Percentiles rank a stretch among this genome's conserved stretches.
phyloP scores from a whole-genome alignment of 1,139 yeast genomes.

The Eremothecium coryli region DNA sequence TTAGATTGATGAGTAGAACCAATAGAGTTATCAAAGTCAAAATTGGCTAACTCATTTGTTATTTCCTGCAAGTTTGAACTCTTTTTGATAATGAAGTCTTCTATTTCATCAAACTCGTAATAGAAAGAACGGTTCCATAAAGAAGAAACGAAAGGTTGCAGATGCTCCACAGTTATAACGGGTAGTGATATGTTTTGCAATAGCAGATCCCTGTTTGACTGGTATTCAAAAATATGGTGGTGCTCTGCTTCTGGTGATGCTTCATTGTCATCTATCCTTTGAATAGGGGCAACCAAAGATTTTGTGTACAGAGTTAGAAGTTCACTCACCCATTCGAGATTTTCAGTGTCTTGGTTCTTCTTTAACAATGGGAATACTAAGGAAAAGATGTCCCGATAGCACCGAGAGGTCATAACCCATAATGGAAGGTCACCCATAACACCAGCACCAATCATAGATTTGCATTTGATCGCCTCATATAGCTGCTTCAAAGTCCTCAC shows the following conservation, averaged over 20 bases:
- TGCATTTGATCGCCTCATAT: constrained; percentile 35
- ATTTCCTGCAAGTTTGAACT: constrained; percentile 29
- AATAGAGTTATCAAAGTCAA: constrained; percentile 33
- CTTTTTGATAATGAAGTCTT: constrained; percentile 29
- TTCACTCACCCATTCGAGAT: constrained; percentile 12
- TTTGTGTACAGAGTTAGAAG: constrained; percentile 26
- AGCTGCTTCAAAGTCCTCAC: constrained; percentile 34
- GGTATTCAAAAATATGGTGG: constrained; percentile 42
- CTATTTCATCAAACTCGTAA: constrained; percentile 42
- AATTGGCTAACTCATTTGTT: constrained; percentile 26
- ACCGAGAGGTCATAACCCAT: constrained; percentile 28
- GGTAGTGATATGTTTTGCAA: constrained; percentile 33
- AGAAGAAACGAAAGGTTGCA: constrained; percentile 38
- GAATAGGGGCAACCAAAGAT: constrained; percentile 16
- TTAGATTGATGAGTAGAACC: constrained; percentile 42
- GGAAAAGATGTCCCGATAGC: constrained; percentile 28
- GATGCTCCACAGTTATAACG: constrained; percentile 26
- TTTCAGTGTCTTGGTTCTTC: constrained; percentile 18
- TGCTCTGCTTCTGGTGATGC: constrained; percentile 35
- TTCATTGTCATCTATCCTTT: constrained; percentile 18
- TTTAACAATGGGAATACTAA: constrained; percentile 18
- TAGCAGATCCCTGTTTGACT: constrained; percentile 36
- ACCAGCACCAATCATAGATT: constrained; percentile 33
- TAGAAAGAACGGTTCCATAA: constrained; percentile 44
- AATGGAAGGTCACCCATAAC: constrained; percentile 20